phyloP scores from a whole-genome alignment of 2,329 filamentous ascomycete species.

The Aureobasidium sp. region DNA sequence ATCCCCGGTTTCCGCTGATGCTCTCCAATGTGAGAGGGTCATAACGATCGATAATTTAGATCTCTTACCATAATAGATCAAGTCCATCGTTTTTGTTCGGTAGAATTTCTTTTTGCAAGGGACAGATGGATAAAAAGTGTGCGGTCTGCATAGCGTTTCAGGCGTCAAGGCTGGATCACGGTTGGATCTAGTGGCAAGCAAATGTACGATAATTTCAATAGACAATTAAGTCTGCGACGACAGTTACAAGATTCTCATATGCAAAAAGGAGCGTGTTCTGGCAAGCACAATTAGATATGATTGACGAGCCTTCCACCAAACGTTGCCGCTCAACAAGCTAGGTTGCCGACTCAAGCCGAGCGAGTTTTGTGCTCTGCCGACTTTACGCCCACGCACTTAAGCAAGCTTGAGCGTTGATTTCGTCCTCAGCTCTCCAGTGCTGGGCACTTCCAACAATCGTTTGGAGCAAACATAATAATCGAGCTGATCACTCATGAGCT shows the following conservation, averaged over 20 bases:
- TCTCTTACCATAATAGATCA: not conserved
- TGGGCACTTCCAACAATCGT: not conserved
- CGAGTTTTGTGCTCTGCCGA: too few relatives aligned
- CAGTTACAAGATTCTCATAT: not conserved
- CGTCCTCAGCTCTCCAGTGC: not conserved
- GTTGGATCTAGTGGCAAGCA: constrained; percentile 8
- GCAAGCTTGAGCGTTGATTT: not conserved
- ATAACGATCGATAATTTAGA: not conserved
- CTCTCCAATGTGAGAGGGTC: not conserved
- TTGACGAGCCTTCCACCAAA: not conserved
- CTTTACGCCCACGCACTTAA: not conserved
- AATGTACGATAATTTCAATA: constrained; percentile 4
- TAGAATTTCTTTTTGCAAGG: not conserved
- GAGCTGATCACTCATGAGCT: not conserved
- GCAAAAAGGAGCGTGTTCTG: not conserved
- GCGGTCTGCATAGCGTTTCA: constrained; percentile 1
- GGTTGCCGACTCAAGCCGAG: not conserved
- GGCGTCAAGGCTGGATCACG: constrained; percentile 2
- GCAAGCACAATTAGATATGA: not conserved
- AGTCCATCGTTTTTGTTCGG: not conserved
- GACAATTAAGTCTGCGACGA: not conserved
- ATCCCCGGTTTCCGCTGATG: constrained; percentile 15
- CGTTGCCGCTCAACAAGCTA: not conserved
- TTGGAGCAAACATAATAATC: not conserved
- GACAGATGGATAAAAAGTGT: not conserved